Percentiles rank a stretch among this genome's conserved stretches.
These are phyloP conservation scores for Aspergillaceae sp. DNA, from an alignment of 2,329 filamentous ascomycete genomes.

Conservation along the genomic window DNA sequence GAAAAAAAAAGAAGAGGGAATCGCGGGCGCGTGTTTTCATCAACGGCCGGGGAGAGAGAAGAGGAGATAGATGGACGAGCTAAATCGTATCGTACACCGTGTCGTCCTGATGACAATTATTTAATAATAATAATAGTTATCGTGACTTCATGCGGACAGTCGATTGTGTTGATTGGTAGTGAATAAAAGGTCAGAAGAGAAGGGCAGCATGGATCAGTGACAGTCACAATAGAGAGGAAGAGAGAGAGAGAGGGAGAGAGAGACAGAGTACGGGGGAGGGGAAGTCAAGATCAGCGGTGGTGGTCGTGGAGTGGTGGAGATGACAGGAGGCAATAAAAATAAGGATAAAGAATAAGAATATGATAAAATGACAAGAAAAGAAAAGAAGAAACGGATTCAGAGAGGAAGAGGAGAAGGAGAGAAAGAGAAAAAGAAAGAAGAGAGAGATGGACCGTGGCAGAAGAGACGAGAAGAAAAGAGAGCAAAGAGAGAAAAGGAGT, in stretches of 20 bases:
- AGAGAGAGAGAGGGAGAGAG: too few relatives aligned
- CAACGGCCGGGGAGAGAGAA: too few relatives aligned
- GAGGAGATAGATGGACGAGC: too few relatives aligned
- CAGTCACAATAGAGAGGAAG: too few relatives aligned
- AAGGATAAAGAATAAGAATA: neutral
- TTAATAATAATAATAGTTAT: too few relatives aligned
- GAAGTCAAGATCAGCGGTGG: neutral
- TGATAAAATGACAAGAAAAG: neutral
- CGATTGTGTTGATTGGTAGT: neutral
- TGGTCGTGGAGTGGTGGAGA: neutral
- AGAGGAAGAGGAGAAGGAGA: neutral
- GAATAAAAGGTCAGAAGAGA: neutral
- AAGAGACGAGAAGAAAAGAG: neutral
- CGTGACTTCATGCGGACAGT: too few relatives aligned
- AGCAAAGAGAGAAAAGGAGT: slow-evolving; percentile 1
- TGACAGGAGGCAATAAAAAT: neutral
- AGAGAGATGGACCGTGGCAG: neutral
- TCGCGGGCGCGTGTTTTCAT: too few relatives aligned
- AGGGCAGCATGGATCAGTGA: neutral
- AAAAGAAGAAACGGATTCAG: slow-evolving; percentile 1
- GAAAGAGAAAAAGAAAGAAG: too few relatives aligned
- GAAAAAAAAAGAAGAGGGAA: neutral
- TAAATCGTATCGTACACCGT: too few relatives aligned
- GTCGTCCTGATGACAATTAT: too few relatives aligned
- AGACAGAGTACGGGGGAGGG: neutral